These are phyloP conservation scores for Aspergillus vadensis DNA, from an alignment of 2,329 filamentous ascomycete species.

Conservation along the genomic window DNA sequence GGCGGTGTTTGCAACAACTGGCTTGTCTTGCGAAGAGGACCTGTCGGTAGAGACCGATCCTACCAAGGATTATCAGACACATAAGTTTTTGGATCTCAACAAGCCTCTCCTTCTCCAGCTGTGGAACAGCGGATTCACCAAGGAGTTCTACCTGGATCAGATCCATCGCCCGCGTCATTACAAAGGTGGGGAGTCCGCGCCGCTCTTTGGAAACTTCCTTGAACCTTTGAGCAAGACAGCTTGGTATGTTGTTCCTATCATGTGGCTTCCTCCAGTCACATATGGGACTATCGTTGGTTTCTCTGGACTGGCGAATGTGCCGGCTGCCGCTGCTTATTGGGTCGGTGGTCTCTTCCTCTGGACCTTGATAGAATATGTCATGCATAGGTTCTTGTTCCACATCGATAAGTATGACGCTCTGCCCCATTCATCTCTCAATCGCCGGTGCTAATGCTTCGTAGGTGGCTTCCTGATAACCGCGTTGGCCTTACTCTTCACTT, in stretches of 20 bases:
- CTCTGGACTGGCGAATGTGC: constrained; percentile 57
- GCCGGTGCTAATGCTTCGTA: constrained; percentile 41
- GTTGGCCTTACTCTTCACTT: constrained; percentile 87
- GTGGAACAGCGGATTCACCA: constrained; percentile 83
- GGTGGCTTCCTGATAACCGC: constrained; percentile 86
- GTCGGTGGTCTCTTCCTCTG: constrained; percentile 73
- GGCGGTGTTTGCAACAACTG: constrained; percentile 62
- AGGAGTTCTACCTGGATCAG: constrained; percentile 96
- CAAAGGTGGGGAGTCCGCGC: constrained; percentile 87
- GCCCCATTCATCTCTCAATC: background rate
- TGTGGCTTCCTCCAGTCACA: constrained; percentile 80
- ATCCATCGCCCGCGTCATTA: constrained; percentile 95
- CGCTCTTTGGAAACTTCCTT: constrained; percentile 96
- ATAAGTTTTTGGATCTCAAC: constrained; percentile 92
- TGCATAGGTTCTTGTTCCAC: constrained; percentile 93
- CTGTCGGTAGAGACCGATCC: constrained; percentile 82
- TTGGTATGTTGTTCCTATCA: constrained; percentile 83
- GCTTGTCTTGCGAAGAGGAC: constrained; percentile 87
- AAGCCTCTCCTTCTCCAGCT: constrained; percentile 84
- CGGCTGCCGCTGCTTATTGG: constrained; percentile 64
- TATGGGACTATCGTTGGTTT: constrained; percentile 71
- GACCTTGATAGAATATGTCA: constrained; percentile 83
- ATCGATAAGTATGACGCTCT: constrained; percentile 71
- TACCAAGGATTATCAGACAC: constrained; percentile 73
- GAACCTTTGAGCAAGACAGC: constrained; percentile 94